A percentile compares a stretch with the other conserved stretches of the same genome.
Evolutionary conservation across 2,329 filamentous ascomycete species (phyloP).

Genomic region (Fusarium temperatum): DNA sequence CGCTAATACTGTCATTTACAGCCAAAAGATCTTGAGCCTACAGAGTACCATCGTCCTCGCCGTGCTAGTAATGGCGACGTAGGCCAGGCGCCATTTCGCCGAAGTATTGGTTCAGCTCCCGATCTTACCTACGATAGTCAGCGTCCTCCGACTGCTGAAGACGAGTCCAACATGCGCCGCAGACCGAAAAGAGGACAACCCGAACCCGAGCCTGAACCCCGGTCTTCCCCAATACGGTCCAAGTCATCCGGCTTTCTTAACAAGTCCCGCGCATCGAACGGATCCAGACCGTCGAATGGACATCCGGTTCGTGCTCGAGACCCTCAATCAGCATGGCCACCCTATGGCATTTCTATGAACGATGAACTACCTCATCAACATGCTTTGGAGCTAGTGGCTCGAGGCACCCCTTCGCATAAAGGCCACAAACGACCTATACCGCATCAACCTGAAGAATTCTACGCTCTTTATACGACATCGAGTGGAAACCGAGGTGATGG

Average conservation of each 20-base stretch:
- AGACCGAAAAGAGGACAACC: conserved; percentile 53
- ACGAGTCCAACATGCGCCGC: conserved; percentile 48
- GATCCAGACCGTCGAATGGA: conserved; percentile 25
- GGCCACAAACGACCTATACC: conserved; percentile 64
- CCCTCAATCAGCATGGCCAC: conserved; percentile 66
- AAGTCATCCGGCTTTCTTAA: conserved; percentile 25
- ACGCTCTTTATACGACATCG: conserved; percentile 62
- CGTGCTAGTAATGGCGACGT: conserved; percentile 31
- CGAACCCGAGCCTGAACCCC: conserved; percentile 37
- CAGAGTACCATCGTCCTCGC: conserved; percentile 32
- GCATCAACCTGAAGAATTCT: conserved; percentile 65
- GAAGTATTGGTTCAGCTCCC: conserved; percentile 51
- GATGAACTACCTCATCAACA: conserved; percentile 63
- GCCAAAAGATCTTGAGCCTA: conserved; percentile 28
- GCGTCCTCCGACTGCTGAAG: conserved; percentile 31
- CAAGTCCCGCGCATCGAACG: conserved; percentile 28
- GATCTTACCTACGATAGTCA: conserved; percentile 36
- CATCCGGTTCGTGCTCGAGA: conserved; percentile 28
- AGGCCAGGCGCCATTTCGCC: conserved; percentile 15
- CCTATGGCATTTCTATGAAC: conserved; percentile 56
- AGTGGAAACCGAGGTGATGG: conserved; percentile 55
- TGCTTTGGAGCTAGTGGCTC: conserved; percentile 66
- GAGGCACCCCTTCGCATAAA: conserved; percentile 65
- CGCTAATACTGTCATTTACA: conserved; percentile 18
- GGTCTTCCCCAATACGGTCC: conserved; percentile 24